Base-by-base conservation (phyloP, 805 yeast species). In the Pichia insulana region DNA sequence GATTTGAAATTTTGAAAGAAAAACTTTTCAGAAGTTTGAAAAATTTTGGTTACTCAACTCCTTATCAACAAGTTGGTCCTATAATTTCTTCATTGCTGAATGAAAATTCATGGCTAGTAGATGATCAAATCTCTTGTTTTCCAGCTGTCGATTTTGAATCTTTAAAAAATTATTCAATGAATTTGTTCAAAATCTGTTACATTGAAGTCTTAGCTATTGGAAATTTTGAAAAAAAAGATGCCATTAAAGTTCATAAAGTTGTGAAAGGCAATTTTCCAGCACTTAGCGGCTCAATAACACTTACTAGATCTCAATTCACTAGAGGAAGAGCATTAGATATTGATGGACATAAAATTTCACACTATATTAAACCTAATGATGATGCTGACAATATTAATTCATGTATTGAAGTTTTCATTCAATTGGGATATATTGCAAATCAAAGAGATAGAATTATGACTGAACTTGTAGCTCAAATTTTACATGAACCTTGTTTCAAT, bases 401-500 rank as follows among this genome's bases (percentile, higher is more conserved):
- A 0, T 84, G 95, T 59, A 76, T 88, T 51, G 94, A 85, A 51
- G 77, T 85, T 53, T 78, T 75, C 47, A 66, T 80, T 36, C 95
- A 87, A 60, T 59, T 86, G 30, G 87, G 83, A 12, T 53, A 68
- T 47, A 42, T 65, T 43, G 52, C 68, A 46, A 68, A 83, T 61
- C 62, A 59, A 36, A 51, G 61, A 7, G 52, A 57, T 26, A 64
- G 77, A 36, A 73, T 79, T 0, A 55, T 73, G 42, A 70, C 83
- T 11, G 86, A 81, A 39, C 63, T 90, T 40, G 62, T 86, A 37
- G 74, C 83, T 0, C 90, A 84, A 47, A 72, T 88, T 48, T 67
- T 83, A 39, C 77, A 74, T 50, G 97, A 90, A 58, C 97, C 96
- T 4, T 83, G 90, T 44, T 92, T 90, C 63, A 81, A 86, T 56